Percentiles rank a stretch among this genome's conserved stretches.
These are phyloP conservation scores for Anastatica hierochuntica DNA, from an alignment of 345 rosid species.

Conservation along the genomic window DNA sequence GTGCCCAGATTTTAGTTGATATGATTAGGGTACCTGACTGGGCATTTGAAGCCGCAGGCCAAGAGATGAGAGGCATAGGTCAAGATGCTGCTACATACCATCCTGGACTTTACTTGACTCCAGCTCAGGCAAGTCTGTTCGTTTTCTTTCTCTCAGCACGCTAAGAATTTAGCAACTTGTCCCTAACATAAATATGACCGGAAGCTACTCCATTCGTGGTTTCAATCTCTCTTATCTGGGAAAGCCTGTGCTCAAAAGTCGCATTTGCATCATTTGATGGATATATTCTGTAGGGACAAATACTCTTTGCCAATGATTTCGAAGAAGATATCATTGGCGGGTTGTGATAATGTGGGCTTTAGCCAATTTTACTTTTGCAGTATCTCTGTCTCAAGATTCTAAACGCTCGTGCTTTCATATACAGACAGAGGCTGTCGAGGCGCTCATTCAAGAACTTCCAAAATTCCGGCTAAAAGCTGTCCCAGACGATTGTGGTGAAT, in stretches of 20 bases:
- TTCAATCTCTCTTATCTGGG: background rate
- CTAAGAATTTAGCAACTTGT: slow-evolving; percentile 7
- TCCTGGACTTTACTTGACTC: slow-evolving; percentile 90
- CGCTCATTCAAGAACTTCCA: slow-evolving; percentile 94
- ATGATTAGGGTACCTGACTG: slow-evolving; percentile 94
- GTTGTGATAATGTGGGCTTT: background rate
- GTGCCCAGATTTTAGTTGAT: slow-evolving; percentile 75
- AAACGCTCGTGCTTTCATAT: slow-evolving; percentile 5
- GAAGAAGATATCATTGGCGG: background rate
- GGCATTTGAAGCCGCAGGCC: slow-evolving; percentile 99
- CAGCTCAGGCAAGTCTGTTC: slow-evolving; percentile 59
- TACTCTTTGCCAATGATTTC: slow-evolving; percentile 7
- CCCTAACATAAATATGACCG: background rate
- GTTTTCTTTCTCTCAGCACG: slow-evolving; percentile 4
- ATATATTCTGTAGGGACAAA: background rate
- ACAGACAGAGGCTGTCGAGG: slow-evolving; percentile 95
- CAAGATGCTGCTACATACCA: slow-evolving; percentile 88
- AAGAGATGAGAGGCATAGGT: slow-evolving; percentile 94
- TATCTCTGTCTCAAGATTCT: background rate
- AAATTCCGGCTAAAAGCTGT: slow-evolving; percentile 93
- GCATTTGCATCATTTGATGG: background rate
- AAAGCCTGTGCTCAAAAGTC: background rate
- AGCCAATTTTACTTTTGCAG: background rate
- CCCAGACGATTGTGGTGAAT: slow-evolving; percentile 95
- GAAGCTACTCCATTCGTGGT: background rate